A percentile compares a stretch with the other conserved stretches of the same genome.
These are phyloP conservation scores for Agrostemma githago DNA, from an alignment of 148 eudicot genomes.

Conservation along the genomic window DNA sequence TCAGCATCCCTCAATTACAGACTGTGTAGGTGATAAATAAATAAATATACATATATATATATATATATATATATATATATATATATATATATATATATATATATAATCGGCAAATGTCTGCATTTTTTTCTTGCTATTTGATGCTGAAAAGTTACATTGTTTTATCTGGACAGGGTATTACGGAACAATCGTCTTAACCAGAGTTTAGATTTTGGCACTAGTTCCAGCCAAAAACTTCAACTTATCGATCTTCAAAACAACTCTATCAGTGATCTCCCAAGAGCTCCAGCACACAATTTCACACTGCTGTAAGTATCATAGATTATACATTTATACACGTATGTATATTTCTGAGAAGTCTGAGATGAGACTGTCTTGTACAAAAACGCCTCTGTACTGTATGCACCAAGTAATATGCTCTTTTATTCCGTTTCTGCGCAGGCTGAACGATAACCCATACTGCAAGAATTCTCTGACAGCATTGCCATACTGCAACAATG, in stretches of 20 bases:
- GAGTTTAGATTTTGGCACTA: slow-evolving; percentile 33
- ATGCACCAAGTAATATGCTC: neutral
- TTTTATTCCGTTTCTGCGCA: slow-evolving; percentile 30
- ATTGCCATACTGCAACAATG: slow-evolving; percentile 36
- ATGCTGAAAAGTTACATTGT: neutral
- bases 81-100: no score
- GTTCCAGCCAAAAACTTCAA: slow-evolving; percentile 34
- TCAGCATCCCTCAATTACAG: slow-evolving; percentile 56
- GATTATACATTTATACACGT: neutral
- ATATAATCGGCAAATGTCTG: neutral
- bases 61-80: no score
- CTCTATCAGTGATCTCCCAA: slow-evolving; percentile 22
- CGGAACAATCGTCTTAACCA: slow-evolving; percentile 41
- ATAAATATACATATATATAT: no score
- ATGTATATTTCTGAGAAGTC: neutral
- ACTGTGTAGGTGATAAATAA: slow-evolving; percentile 46
- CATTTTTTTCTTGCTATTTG: slow-evolving; percentile 2
- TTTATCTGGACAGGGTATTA: slow-evolving; percentile 29
- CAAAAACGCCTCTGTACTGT: neutral
- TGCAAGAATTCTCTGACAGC: slow-evolving; percentile 28
- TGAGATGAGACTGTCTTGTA: neutral
- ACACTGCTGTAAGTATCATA: slow-evolving; percentile 36
- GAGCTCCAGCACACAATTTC: slow-evolving; percentile 20
- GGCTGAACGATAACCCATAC: slow-evolving; percentile 64
- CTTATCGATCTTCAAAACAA: slow-evolving; percentile 48